Percentiles rank a stretch among this genome's conserved stretches.
These are phyloP conservation scores for Xerocomus brunneocitrinus DNA, from an alignment of 768 basidiomycete genomes.

Conservation along the genomic window DNA sequence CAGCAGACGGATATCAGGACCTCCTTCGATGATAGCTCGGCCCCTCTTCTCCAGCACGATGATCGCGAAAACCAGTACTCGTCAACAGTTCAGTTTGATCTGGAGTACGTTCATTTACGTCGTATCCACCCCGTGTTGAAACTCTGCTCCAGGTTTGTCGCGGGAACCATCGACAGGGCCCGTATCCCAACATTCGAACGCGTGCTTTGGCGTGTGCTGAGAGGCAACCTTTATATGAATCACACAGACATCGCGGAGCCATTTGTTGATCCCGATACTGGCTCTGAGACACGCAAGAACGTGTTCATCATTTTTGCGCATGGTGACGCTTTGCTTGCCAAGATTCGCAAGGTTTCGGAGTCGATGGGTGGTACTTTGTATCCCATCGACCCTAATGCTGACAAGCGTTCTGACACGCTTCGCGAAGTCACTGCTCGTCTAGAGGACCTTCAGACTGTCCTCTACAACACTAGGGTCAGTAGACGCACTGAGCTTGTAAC, in stretches of 20 bases:
- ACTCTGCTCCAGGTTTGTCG: slow-evolving; percentile 66
- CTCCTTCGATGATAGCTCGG: slow-evolving; percentile 89
- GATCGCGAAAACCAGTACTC: slow-evolving; percentile 70
- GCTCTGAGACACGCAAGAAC: slow-evolving; percentile 87
- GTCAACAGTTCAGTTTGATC: slow-evolving; percentile 64
- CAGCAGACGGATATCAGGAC: slow-evolving; percentile 76
- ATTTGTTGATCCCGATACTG: slow-evolving; percentile 83
- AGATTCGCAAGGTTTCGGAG: slow-evolving; percentile 97
- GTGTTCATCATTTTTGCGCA: slow-evolving; percentile 99
- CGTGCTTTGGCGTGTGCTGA: slow-evolving; percentile 94
- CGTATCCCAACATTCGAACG: slow-evolving; percentile 94
- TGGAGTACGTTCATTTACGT: slow-evolving; percentile 58
- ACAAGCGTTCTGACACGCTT: slow-evolving; percentile 87
- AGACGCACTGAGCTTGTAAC: slow-evolving; percentile 78
- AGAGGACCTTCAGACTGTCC: slow-evolving; percentile 84
- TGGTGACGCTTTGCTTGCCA: slow-evolving; percentile 84
- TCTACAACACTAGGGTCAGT: slow-evolving; percentile 84
- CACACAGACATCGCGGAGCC: slow-evolving; percentile 92
- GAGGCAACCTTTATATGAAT: slow-evolving; percentile 99
- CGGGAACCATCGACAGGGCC: slow-evolving; percentile 92
- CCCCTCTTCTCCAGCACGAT: slow-evolving; percentile 87
- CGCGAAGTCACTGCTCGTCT: slow-evolving; percentile 83
- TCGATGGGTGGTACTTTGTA: slow-evolving; percentile 99
- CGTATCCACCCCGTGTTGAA: neutral
- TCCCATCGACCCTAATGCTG: slow-evolving; percentile 91